Conservation (phyloP, 1,284 basidiomycete genomes). For the Ganoderma resinaceum region DNA sequence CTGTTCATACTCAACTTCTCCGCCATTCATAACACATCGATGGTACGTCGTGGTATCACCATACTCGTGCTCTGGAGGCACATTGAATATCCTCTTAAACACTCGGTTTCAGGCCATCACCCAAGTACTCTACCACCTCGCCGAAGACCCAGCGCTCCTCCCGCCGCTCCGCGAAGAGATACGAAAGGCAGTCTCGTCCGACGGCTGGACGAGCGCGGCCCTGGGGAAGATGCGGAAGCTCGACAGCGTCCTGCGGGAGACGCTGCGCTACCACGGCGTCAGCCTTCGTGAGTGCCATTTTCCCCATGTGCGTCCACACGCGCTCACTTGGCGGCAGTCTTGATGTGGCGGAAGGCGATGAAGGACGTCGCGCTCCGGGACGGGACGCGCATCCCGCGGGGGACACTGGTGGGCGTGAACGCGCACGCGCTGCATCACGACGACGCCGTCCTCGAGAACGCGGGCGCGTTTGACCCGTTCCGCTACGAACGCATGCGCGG, state of each 20-base stretch:
- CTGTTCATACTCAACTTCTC: slow-evolving; percentile 53
- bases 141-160: slow-evolving; percentile 48
- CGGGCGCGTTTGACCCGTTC: slow-evolving; percentile 47
- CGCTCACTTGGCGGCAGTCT: no score
- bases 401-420: slow-evolving; percentile 23
- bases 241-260: slow-evolving; percentile 61
- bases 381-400: slow-evolving; percentile 49
- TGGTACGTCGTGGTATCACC: slow-evolving; percentile 39
- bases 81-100: slow-evolving; percentile 3
- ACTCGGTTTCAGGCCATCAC: slow-evolving; percentile 41
- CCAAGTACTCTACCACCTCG: slow-evolving; percentile 48
- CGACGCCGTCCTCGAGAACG: slow-evolving; percentile 17
- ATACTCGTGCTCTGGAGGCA: background rate
- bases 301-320: no score
- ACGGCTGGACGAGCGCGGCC: slow-evolving; percentile 54
- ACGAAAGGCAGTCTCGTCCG: slow-evolving; percentile 40
- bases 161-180: slow-evolving; percentile 54
- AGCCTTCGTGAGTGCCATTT: slow-evolving; percentile 22
- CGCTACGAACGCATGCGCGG: slow-evolving; percentile 50
- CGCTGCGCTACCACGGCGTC: slow-evolving; percentile 45
- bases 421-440: slow-evolving; percentile 21
- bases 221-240: slow-evolving; percentile 53
- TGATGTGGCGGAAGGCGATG: slow-evolving; percentile 44
- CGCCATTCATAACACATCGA: slow-evolving; percentile 47
- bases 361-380: slow-evolving; percentile 48